These are phyloP conservation scores for Neurospora sp. DNA, from an alignment of 495 filamentous ascomycete genomes.

Conservation along the genomic window DNA sequence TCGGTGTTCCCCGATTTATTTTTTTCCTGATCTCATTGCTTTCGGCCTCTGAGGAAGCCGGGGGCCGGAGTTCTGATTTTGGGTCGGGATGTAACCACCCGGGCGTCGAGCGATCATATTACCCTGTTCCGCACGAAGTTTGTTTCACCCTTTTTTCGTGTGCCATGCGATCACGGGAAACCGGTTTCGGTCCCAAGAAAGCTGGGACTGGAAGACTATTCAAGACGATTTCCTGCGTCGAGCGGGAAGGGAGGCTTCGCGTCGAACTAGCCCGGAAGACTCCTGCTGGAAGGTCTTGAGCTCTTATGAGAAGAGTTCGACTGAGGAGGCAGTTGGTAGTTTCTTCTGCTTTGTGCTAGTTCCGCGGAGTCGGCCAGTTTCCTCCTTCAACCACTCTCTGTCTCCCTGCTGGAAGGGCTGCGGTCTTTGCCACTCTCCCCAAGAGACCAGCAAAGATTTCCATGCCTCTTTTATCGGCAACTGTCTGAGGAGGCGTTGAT, in stretches of 20 bases:
- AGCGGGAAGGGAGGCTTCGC: conserved; percentile 1
- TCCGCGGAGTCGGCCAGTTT: conserved; percentile 1
- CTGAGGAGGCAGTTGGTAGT: conserved; percentile 7
- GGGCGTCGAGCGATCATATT: not conserved
- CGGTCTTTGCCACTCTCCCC: not conserved
- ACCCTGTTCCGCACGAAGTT: not conserved
- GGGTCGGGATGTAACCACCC: not conserved
- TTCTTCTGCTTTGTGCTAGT: conserved; percentile 1
- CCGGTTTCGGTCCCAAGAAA: not conserved
- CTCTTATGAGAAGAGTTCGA: not conserved
- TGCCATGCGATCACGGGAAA: not conserved
- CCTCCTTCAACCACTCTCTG: not conserved
- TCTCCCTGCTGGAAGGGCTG: not conserved
- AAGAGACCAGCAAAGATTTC: not conserved
- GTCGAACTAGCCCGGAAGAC: conserved; percentile 7
- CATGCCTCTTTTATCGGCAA: not conserved
- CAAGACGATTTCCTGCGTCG: not conserved
- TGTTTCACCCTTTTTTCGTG: not conserved
- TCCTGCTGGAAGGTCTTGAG: conserved; percentile 11
- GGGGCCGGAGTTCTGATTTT: not conserved
- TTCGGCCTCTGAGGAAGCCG: not conserved
- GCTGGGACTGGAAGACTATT: not conserved
- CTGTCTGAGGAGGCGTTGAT: conserved; percentile 7
- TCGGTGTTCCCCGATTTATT: not conserved
- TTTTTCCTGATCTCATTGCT: not conserved